Base-by-base conservation (phyloP, 2,329 filamentous ascomycete genomes). In the Raffaelea albimanens region DNA sequence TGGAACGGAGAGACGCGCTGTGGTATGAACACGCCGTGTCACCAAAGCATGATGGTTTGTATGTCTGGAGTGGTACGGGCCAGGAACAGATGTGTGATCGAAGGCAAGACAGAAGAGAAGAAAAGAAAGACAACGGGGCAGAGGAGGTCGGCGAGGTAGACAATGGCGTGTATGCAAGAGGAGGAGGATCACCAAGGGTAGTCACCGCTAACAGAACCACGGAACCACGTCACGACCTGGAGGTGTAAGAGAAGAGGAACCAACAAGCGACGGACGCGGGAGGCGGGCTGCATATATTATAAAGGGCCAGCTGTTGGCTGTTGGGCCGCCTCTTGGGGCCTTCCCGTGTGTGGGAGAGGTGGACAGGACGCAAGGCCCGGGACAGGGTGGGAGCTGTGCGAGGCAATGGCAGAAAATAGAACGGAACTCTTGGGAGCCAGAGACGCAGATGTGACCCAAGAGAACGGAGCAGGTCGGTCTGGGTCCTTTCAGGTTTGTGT, bases 221-320 rank as follows among this genome's bases (percentile, higher is more conserved):
- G n/a, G n/a, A 29, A 29, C 25, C 7, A 29, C 25, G 7, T 7
- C 25, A 13, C 25, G 13, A 13, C 13, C 25, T 29, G 13, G 25
- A 33, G 11, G 3, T 19, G 7, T 14, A 19, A 18, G 29, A 29
- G 22, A 31, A 18, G 9, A 45, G 22, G 49, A n/a, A 22, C 25
- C 40, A 39, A 38, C 29, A 22, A 34, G 43, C 36, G 43, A 38
- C 23, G 31, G 33, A 39, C 44, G 44, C 47, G 44, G 43, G 47
- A 42, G 45, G n/a, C 18, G 34, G 36, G n/a, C 34, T 46, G 47
- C 42, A 47, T 49, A 50, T 49, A 44, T 40, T 36, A 19, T 36
- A 19, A 44, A 23, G 23, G 29, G 18, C 7, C 25, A 13, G 13
- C 25, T 29, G 25, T 29, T 29, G 25, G 13, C 25, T 29, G 25